Evolutionary conservation across 2,329 filamentous ascomycete species (phyloP).

Genomic region (Penicillium verrucosum): DNA sequence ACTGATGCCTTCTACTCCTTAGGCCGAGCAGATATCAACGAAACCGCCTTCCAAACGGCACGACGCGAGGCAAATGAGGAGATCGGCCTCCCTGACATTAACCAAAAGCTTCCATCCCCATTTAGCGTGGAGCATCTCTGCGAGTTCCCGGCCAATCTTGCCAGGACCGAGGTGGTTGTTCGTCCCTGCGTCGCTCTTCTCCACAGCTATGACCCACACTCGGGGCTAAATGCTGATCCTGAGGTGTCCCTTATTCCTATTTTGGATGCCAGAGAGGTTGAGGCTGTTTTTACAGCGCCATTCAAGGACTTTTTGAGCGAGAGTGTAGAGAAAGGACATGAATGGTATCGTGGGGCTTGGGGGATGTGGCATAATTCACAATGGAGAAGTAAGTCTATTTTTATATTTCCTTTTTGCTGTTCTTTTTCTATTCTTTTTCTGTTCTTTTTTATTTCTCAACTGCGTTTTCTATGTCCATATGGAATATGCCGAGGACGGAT

Average conservation of each 20-base stretch:
- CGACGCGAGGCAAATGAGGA: slow-evolving; percentile 89
- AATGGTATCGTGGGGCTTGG: slow-evolving; percentile 87
- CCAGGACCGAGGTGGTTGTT: slow-evolving; percentile 70
- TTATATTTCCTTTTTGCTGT: no score
- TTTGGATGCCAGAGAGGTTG: slow-evolving; percentile 85
- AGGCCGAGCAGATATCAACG: slow-evolving; percentile 56
- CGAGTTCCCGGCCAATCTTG: slow-evolving; percentile 72
- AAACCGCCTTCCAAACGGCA: slow-evolving; percentile 71
- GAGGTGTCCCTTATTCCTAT: slow-evolving; percentile 73
- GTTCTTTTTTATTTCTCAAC: no score
- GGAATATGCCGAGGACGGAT: neutral
- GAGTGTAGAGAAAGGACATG: slow-evolving; percentile 36
- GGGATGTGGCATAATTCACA: slow-evolving; percentile 69
- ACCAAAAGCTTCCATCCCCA: slow-evolving; percentile 68
- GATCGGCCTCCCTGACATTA: slow-evolving; percentile 73
- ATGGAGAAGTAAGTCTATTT: slow-evolving; percentile 59
- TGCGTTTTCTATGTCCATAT: neutral
- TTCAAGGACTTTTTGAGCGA: slow-evolving; percentile 73
- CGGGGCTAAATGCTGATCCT: slow-evolving; percentile 49
- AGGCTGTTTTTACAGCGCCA: slow-evolving; percentile 86
- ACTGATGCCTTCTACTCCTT: neutral
- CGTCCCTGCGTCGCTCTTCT: slow-evolving; percentile 76
- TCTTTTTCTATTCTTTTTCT: no score
- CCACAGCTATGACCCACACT: slow-evolving; percentile 55
- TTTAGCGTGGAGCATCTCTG: slow-evolving; percentile 87